A percentile compares a stretch with the other conserved stretches of the same genome.
phyloP scores from a whole-genome alignment of 495 filamentous ascomycete genomes.

The Geoglossum glabrum region DNA sequence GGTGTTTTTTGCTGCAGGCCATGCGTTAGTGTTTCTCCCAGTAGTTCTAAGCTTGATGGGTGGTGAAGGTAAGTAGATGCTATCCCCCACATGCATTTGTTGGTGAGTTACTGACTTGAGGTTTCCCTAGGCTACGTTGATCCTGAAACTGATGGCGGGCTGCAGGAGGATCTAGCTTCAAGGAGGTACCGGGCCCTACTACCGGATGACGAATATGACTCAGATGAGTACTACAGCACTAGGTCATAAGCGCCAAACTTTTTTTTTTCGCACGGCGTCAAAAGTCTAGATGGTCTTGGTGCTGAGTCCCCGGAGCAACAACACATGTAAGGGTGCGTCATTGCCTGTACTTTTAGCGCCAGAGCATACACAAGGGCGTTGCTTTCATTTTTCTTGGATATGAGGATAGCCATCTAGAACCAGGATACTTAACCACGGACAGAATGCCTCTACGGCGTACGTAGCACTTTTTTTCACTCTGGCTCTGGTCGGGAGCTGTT shows the following conservation, averaged over 20 bases:
- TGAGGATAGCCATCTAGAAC: background rate
- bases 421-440: no score
- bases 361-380: background rate
- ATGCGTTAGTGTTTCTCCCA: constrained; percentile 80
- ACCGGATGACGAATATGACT: constrained; percentile 23
- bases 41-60: constrained; percentile 75
- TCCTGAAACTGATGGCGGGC: constrained; percentile 59
- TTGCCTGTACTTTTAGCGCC: background rate
- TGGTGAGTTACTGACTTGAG: background rate
- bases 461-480: no score
- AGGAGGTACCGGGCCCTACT: constrained; percentile 22
- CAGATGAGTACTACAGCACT: constrained; percentile 12
- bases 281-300: no score
- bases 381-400: background rate
- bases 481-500: no score
- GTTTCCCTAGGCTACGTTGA: constrained; percentile 50
- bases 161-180: constrained; percentile 58
- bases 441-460: no score
- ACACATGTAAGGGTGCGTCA: no score
- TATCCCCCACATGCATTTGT: background rate
- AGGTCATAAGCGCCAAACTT: background rate
- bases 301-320: no score
- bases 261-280: background rate
- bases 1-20: constrained; percentile 69
- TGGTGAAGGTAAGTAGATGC: constrained; percentile 41